Evolutionary conservation across 2,329 filamentous ascomycete species (phyloP), one percentile per base, ranked within the genome.

Genomic region (Graphilbum sp.): DNA sequence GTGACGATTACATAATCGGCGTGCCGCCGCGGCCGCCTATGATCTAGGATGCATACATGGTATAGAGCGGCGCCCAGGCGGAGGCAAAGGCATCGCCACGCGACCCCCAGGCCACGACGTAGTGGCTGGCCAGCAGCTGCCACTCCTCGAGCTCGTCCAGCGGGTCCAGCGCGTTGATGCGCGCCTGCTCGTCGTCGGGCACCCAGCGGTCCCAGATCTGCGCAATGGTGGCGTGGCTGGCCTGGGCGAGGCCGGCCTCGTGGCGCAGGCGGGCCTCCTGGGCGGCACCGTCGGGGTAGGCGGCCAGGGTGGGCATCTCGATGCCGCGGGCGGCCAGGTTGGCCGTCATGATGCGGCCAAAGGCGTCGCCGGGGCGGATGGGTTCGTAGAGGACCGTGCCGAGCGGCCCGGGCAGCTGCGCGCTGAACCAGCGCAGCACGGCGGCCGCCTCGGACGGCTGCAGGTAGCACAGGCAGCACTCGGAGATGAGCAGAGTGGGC

Each of bases 131-230:
- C 48, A 98, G 58, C 47, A 98, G 58, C 50, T 79, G 68, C 80
- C 90, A 93, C 60, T 98, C 90, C 58, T 98, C 90, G 19, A 95
- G 69, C 58, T 98, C 90, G 59, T 98, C 90, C 44, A 98, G 57
- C 50, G 90, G 86, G 55, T 98, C 87, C 20, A 95, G 55, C 11
- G 62, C 58, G 45, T 87, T 79, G 1, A 96, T 74, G 35, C 87
- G 66, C 50, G 82, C 77, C 57, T 84, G 87, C 58, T 96, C 88
- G 2, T 62, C 61, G 1, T 64, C 52, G 0, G 54, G 51, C 3
- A 93, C 64, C 86, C 88, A 96, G 2, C 59, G 59, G 37, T 79
- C 68, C 78, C 82, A 95, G 29, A 94, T 71, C n/a, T 54, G 49
- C 37, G 63, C 58, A 30, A 73, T 58, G 0, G 66, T 67, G 36